These are phyloP conservation scores for Aspergillus viridinutans DNA, from an alignment of 2,329 filamentous ascomycete species.

Conservation along the genomic window DNA sequence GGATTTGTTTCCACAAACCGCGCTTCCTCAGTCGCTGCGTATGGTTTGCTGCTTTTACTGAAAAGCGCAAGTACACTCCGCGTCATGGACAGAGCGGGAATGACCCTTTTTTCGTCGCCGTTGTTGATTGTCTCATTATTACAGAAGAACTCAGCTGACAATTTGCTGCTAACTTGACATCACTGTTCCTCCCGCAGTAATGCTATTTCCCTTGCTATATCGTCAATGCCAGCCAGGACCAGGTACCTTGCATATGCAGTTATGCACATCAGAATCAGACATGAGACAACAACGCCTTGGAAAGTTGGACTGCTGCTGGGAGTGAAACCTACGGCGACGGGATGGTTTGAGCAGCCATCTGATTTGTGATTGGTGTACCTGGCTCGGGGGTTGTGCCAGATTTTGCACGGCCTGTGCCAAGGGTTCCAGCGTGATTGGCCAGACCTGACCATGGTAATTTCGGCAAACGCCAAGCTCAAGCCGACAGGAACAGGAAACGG, in stretches of 20 bases:
- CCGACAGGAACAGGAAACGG: slow-evolving; percentile 20
- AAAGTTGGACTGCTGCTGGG: not conserved
- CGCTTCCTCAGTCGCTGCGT: not conserved
- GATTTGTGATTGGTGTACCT: slow-evolving; percentile 30
- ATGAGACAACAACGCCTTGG: slow-evolving; percentile 12
- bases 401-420: slow-evolving; percentile 7
- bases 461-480: slow-evolving; percentile 20
- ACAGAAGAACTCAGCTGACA: not conserved
- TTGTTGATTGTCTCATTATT: not conserved
- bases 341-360: slow-evolving; percentile 6
- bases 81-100: too few relatives aligned
- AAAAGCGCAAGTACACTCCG: not conserved
- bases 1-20: not conserved
- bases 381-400: slow-evolving; percentile 12
- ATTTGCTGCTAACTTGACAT: not conserved
- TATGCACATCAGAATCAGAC: slow-evolving; percentile 9
- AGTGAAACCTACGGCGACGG: slow-evolving; percentile 11
- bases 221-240: not conserved
- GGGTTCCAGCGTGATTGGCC: slow-evolving; percentile 19
- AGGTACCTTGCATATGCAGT: not conserved
- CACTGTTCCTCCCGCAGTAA: not conserved
- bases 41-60: not conserved
- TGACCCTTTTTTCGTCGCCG: not conserved
- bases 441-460: slow-evolving; percentile 19
- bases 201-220: not conserved